phyloP scores from a whole-genome alignment of 2,329 filamentous ascomycete genomes.

The Rugonectria rugulosa region DNA sequence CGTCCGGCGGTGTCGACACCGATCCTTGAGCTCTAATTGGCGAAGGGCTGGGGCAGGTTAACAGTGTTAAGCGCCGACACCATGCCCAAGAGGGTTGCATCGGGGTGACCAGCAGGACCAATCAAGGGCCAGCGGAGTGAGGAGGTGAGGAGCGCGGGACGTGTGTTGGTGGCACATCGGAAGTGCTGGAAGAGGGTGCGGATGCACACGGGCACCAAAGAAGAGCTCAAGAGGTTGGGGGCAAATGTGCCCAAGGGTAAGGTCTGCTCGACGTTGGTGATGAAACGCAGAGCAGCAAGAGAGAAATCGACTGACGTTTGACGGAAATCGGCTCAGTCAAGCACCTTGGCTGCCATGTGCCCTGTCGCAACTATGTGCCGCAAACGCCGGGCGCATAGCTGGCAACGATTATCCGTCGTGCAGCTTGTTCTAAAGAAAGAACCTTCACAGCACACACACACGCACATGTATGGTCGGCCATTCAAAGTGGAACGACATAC shows the following conservation, averaged over 20 bases:
- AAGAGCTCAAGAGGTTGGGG: neutral
- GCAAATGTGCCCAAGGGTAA: no score
- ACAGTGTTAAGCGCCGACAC: constrained; percentile 39
- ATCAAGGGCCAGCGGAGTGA: constrained; percentile 9
- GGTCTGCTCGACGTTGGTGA: neutral
- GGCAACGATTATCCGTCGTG: neutral
- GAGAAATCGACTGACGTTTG: constrained; percentile 33
- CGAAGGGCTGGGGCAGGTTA: constrained; percentile 21
- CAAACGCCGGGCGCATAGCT: constrained; percentile 17
- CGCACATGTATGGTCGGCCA: constrained; percentile 8
- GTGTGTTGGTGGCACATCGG: neutral
- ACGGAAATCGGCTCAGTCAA: neutral
- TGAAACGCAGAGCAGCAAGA: neutral
- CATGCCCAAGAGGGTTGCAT: constrained; percentile 20
- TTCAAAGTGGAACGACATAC: constrained; percentile 6
- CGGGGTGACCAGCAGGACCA: constrained; percentile 21
- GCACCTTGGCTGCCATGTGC: neutral
- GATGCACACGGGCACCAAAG: neutral
- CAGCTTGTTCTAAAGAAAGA: constrained; percentile 17
- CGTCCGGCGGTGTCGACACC: constrained; percentile 7
- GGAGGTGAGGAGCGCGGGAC: constrained; percentile 1
- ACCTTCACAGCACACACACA: neutral
- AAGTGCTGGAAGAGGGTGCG: neutral
- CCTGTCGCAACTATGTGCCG: constrained; percentile 1
- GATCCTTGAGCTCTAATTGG: constrained; percentile 31